Evolutionary conservation across 139 green algal species (phyloP).

Genomic region (Raphidocelis subcapitata): DNA sequence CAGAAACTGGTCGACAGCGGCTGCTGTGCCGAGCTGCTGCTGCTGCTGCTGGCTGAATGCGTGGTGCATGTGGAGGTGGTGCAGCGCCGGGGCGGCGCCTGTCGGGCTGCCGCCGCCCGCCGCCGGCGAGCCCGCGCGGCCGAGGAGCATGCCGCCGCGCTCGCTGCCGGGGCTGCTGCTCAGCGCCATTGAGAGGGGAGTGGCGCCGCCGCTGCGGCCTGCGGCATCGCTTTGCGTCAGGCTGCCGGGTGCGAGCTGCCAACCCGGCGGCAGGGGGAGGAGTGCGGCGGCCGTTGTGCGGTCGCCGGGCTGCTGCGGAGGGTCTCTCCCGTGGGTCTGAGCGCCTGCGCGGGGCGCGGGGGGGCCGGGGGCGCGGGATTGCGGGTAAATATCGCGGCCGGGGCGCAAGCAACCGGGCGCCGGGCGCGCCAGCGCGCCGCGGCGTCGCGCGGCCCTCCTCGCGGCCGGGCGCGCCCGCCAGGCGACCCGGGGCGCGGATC

Average conservation of each 20-base stretch:
- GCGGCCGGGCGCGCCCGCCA: too few relatives aligned
- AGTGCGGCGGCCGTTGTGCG: not conserved
- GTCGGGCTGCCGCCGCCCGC: too few relatives aligned
- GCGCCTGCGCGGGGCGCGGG: not conserved
- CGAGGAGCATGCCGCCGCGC: not conserved
- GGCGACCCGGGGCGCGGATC: too few relatives aligned
- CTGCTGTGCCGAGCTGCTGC: not conserved
- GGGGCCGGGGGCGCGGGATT: too few relatives aligned
- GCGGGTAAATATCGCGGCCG: too few relatives aligned
- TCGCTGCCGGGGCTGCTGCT: slow-evolving; percentile 24
- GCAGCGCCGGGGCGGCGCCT: too few relatives aligned
- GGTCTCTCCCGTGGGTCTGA: too few relatives aligned
- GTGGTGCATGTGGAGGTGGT: too few relatives aligned
- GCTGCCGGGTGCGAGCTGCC: not conserved
- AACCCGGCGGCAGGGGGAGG: slow-evolving; percentile 1
- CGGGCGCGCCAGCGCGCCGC: too few relatives aligned
- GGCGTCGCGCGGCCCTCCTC: too few relatives aligned
- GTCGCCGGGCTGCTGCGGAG: not conserved
- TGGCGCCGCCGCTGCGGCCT: not conserved
- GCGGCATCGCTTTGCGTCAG: not conserved
- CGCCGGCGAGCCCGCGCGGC: too few relatives aligned
- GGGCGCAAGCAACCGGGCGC: too few relatives aligned
- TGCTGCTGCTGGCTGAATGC: slow-evolving; percentile 11
- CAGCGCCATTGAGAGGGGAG: not conserved
- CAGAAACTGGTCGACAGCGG: slow-evolving; percentile 6